Percentiles rank a stretch among this genome's conserved stretches.
phyloP scores from a whole-genome alignment of 495 filamentous ascomycete species.

The Lepraria neglecta region DNA sequence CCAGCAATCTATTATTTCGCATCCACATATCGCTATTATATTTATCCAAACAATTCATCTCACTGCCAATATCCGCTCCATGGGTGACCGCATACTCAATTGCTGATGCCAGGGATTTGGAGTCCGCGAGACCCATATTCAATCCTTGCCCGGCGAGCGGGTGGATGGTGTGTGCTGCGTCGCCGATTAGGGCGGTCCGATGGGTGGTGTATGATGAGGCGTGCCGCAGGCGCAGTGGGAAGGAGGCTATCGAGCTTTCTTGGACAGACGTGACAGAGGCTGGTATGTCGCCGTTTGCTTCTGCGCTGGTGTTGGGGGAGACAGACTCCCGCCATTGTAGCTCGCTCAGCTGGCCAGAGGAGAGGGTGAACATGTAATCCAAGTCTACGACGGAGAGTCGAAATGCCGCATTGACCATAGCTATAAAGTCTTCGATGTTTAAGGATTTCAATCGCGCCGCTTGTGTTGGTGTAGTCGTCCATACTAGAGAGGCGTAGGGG shows the following conservation, averaged over 20 bases:
- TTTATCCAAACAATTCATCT: constrained; percentile 61
- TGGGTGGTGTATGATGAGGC: constrained; percentile 86
- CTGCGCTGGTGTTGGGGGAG: constrained; percentile 45
- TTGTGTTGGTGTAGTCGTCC: constrained; percentile 77
- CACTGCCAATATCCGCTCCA: constrained; percentile 76
- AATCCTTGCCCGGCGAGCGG: constrained; percentile 91
- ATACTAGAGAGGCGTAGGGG: constrained; percentile 77
- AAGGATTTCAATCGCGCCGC: constrained; percentile 76
- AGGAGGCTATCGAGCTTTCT: constrained; percentile 74
- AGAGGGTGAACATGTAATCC: constrained; percentile 63
- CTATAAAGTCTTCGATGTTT: constrained; percentile 61
- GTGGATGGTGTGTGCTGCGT: constrained; percentile 92
- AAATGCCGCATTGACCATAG: constrained; percentile 92
- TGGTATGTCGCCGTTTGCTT: constrained; percentile 35
- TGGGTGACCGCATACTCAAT: constrained; percentile 72
- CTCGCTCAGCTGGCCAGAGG: constrained; percentile 62
- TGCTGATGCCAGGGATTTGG: constrained; percentile 63
- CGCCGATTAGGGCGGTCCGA: constrained; percentile 81
- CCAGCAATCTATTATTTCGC: constrained; percentile 77
- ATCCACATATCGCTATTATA: constrained; percentile 76
- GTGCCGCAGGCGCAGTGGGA: constrained; percentile 85
- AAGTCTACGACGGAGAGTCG: constrained; percentile 73
- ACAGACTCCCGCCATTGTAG: constrained; percentile 73
- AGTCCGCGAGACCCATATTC: constrained; percentile 87
- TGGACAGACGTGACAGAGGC: constrained; percentile 60